Evolutionary conservation across 2,329 filamentous ascomycete species (phyloP).

Genomic region (Colletotrichum sp.): DNA sequence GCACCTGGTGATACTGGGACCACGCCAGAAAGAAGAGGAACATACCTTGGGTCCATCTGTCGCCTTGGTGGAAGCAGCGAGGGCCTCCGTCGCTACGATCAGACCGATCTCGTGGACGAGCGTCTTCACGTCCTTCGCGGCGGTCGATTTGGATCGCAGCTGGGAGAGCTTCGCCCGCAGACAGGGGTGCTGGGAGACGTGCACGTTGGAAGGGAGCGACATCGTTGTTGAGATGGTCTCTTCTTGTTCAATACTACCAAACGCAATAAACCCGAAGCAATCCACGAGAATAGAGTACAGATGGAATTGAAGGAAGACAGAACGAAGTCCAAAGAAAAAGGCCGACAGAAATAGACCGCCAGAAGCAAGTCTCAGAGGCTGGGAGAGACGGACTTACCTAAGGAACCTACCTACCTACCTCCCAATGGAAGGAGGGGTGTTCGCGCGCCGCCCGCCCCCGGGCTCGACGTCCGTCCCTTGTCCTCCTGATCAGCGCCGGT

Average conservation of each 20-base stretch:
- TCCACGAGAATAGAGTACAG: not conserved
- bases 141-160: conserved; percentile 75
- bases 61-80: conserved; percentile 66
- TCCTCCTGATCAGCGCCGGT: conserved; percentile 20
- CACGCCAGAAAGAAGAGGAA: not conserved
- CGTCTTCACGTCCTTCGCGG: conserved; percentile 76
- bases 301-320: not conserved
- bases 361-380: not conserved
- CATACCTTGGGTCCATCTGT: conserved; percentile 66
- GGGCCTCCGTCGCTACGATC: conserved; percentile 82
- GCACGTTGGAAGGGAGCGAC: conserved; percentile 65
- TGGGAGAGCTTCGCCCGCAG: conserved; percentile 88
- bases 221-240: conserved; percentile 28
- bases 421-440: conserved; percentile 4
- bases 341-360: not conserved
- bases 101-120: conserved; percentile 87
- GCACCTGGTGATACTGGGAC: not conserved
- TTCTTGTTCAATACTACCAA: not conserved
- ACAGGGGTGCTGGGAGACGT: conserved; percentile 86
- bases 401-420: not conserved
- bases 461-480: conserved; percentile 15
- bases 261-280: not conserved
- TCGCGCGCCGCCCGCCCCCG: not conserved
- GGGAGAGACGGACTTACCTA: not conserved
- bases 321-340: not conserved